Evolutionary conservation across 805 yeast genomes (phyloP).

Genomic region (Blastobotrys attinorum): DNA sequence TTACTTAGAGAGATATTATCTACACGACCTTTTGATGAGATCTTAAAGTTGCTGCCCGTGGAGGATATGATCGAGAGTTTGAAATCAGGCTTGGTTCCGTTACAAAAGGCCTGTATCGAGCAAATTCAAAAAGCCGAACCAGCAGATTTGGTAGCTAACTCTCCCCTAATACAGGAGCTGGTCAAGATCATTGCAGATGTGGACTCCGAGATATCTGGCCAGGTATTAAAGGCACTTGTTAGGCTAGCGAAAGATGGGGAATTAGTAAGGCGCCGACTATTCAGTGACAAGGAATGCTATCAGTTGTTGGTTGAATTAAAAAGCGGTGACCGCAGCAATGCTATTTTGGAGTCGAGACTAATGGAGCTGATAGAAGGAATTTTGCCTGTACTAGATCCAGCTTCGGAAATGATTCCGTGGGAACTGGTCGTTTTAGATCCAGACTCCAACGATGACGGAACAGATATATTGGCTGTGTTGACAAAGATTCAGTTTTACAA

Average conservation of each 20-base stretch:
- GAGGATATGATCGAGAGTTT: constrained; percentile 27
- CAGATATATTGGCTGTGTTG: constrained; percentile 28
- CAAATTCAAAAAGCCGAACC: constrained; percentile 26
- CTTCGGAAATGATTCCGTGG: constrained; percentile 22
- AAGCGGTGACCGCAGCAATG: constrained; percentile 17
- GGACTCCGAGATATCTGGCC: constrained; percentile 20
- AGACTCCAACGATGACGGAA: constrained; percentile 17
- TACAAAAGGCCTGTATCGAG: constrained; percentile 23
- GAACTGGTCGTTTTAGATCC: constrained; percentile 22
- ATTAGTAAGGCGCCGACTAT: constrained; percentile 26
- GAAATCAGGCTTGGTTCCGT: constrained; percentile 20
- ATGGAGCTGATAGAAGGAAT: constrained; percentile 26
- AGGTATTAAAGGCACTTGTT: constrained; percentile 16
- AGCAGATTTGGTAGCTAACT: constrained; percentile 29
- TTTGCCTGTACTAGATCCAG: constrained; percentile 23
- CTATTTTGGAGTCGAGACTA: constrained; percentile 19
- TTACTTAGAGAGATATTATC: constrained; percentile 24
- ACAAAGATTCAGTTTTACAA: constrained; percentile 28
- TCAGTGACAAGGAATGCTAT: constrained; percentile 16
- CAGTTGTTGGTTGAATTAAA: background rate
- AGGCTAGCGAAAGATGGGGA: constrained; percentile 24
- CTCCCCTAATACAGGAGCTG: constrained; percentile 23
- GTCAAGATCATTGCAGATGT: constrained; percentile 20
- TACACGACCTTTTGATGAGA: constrained; percentile 25
- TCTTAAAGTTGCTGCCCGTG: constrained; percentile 19